Base-by-base conservation (phyloP, 139 green algal genomes). In the Volvox africanus region DNA sequence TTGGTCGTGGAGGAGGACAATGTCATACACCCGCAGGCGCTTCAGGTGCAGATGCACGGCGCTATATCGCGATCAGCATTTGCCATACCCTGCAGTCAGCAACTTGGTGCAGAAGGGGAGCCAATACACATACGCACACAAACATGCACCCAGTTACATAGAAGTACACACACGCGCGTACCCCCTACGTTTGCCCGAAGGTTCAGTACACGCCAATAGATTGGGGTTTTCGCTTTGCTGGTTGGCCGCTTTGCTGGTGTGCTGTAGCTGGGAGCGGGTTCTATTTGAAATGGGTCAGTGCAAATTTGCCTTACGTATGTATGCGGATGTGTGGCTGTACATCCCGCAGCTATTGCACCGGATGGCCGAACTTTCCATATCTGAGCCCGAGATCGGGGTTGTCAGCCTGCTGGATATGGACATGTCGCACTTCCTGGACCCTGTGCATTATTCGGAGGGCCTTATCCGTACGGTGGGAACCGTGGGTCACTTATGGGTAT, bases 1-100 rank as follows among this genome's bases (percentile, higher is more conserved):
- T 33, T 86, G 16, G 80, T 86, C 21, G 80, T 86, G 24, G 80
- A 86, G 80, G 80, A 86, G 24, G 80, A 86, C 80, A 86, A 86
- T 55, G n/a, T 86, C 6, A n/a, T 86, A 17, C 80, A 86, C 28
- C 80, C 19, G 11, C 50, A 86, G 28, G 80, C 80, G 28, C 44
- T 86, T 18, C 33, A 86, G 80, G 80, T 84, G 78, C 65, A 11
- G 6, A 20, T 55, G n/a, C 55, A 68, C 37, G 78, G 37, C 65
- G 24, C 21, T 73, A 73, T 73, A 28, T 36, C 37, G 26, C 2
- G 16, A 84, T 14, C 21, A 12, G 1, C 21, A 1, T 50, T 20
- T 33, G 44, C 9, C 44, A 55, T 55, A 55, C 20, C 24, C 21
- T 26, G 65, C 37, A 32, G 2, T 22, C 21, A 73, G 65, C 65